A percentile compares a stretch with the other conserved stretches of the same genome.
phyloP scores from a whole-genome alignment of 1,139 yeast species.

The Nakaseomyces sp. region DNA sequence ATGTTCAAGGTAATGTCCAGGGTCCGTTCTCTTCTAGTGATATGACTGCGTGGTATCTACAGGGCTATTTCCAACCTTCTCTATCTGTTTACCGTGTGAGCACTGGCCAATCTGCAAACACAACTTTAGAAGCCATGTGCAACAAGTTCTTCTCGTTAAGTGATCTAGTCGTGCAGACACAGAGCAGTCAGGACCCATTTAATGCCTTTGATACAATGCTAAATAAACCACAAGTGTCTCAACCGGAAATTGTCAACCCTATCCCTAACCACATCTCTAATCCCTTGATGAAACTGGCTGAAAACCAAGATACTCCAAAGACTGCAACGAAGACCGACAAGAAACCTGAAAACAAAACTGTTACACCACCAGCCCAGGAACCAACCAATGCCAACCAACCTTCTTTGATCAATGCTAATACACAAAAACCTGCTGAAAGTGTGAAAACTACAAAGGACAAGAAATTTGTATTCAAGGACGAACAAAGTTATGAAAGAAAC shows the following conservation, averaged over 20 bases:
- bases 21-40: slow-evolving; percentile 29
- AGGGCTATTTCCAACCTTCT: slow-evolving; percentile 27
- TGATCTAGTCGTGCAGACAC: slow-evolving; percentile 21
- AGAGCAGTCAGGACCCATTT: slow-evolving; percentile 26
- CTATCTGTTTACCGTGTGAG: slow-evolving; percentile 24
- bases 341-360: background rate
- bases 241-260: background rate
- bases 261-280: background rate
- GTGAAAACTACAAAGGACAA: background rate
- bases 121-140: slow-evolving; percentile 20
- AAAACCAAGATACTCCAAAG: background rate
- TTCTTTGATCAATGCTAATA: background rate
- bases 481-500: background rate
- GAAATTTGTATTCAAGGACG: background rate
- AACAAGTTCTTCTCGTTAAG: slow-evolving; percentile 22
- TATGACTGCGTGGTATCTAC: slow-evolving; percentile 28
- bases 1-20: slow-evolving; percentile 26
- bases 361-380: background rate
- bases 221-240: background rate
- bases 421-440: background rate
- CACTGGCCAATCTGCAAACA: slow-evolving; percentile 11
- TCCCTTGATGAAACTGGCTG: background rate
- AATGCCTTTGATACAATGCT: slow-evolving; percentile 17
- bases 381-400: background rate
- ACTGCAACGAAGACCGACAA: background rate